Conservation (phyloP, 1,139 yeast genomes). For the Saccharomyces hybrid region DNA sequence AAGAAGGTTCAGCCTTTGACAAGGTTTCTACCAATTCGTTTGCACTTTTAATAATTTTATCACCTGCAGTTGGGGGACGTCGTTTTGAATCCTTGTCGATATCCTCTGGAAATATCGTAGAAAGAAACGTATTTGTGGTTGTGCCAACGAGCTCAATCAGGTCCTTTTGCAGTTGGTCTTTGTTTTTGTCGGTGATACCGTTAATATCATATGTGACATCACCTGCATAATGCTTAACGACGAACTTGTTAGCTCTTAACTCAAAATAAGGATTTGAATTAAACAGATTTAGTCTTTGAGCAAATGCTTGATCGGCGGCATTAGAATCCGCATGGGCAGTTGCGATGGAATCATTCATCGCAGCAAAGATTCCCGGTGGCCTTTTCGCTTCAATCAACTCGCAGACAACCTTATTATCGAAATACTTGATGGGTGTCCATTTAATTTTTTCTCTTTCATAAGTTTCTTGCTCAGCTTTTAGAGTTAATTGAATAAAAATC, state of each 20-base stretch:
- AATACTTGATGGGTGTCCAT: constrained; percentile 97
- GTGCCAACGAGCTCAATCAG: constrained; percentile 69
- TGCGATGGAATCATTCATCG: constrained; percentile 92
- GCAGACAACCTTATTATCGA: constrained; percentile 93
- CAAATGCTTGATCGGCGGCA: constrained; percentile 96
- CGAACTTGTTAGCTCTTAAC: constrained; percentile 76
- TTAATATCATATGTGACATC: constrained; percentile 89
- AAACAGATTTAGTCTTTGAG: constrained; percentile 83
- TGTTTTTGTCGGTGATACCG: constrained; percentile 94
- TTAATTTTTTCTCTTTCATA: constrained; percentile 89
- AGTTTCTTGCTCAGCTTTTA: constrained; percentile 96
- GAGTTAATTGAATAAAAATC: constrained; percentile 87
- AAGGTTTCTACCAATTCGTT: constrained; percentile 83
- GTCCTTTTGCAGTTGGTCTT: constrained; percentile 88
- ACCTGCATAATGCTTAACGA: constrained; percentile 96
- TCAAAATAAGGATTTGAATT: constrained; percentile 81
- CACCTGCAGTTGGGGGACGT: constrained; percentile 96
- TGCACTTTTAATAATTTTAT: constrained; percentile 87
- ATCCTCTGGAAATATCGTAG: constrained; percentile 68
- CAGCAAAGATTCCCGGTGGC: constrained; percentile 96
- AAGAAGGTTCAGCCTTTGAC: constrained; percentile 85
- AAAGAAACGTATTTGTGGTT: constrained; percentile 61
- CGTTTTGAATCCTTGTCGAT: constrained; percentile 66
- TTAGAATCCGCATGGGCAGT: constrained; percentile 97
- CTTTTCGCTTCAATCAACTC: constrained; percentile 90